Base-by-base conservation (phyloP, 2,329 filamentous ascomycete genomes). In the Colletotrichum camelliae region DNA sequence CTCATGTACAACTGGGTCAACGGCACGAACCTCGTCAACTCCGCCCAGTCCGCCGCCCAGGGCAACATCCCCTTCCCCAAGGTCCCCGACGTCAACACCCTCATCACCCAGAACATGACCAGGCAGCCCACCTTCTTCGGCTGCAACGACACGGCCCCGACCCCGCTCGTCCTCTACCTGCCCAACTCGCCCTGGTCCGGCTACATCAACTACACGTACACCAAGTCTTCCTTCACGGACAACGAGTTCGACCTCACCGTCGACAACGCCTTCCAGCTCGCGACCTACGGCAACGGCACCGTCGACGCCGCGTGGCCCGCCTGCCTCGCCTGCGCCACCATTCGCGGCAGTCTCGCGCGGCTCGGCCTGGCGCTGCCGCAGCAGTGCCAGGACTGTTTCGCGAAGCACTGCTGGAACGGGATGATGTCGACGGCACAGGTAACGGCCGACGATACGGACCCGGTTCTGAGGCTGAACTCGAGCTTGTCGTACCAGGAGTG, bases 241-340 rank as follows among this genome's bases (percentile, higher is more conserved):
- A 68, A 77, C 3, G 78, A 82, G 71, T 74, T 82, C 4, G 75
- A 81, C 21, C 67, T 78, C 24, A 78, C 78, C 5, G 60, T 80
- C 16, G 80, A 80, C 61, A 98, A 98, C 84, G 96, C 94, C 13
- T 96, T 94, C 84, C 90, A 96, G 79, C 91, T 93, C 35, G 95
- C 91, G 2, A 97, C 95, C 0, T 92, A 93, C 87, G 95, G 89
- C 61, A 98, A 98, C 83, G 91, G 89, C 37, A 95, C 94, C 0
- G 80, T 92, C 2, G 93, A 96, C 81, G 79, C 84, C 0, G 83
- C 92, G 62, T 98, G 96, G 95, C 88, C 92, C 0, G 88, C 91
- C 0, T 98, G 96, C 80, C 92, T 97, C 2, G 94, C 92, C 6
- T 98, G 96, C 83, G 96, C 95, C 0, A 91, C 96, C 5, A 86